Base-by-base conservation (phyloP, 2,329 filamentous ascomycete genomes). In the Pyrenophora tritici-repentis region DNA sequence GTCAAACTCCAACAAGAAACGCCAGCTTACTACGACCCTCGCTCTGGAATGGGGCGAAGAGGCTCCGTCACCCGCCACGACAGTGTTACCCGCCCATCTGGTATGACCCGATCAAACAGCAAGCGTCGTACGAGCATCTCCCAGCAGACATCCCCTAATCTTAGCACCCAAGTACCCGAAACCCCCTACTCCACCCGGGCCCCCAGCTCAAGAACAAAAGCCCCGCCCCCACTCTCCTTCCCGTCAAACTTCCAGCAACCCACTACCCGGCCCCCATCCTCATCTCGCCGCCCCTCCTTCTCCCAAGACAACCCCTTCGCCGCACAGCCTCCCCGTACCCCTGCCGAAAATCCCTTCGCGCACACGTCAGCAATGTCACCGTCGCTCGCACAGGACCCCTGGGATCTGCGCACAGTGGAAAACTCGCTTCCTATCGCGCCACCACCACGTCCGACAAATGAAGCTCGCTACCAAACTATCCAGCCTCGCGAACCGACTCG, bases 331-430 rank as follows among this genome's bases (percentile, higher is more conserved):
- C 16, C 22, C 40, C 20, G 22, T 39, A 29, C 26, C 26, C 26
- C 26, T 29, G 26, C 26, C 8, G 26, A 29, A 12, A 12, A 38
- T n/a, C 44, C 44, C 10, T 40, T 40, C 17, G 38, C 18, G 6
- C 36, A 26, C 29, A 8, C 43, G 6, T 24, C 35, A 3, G 40
- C 44, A n/a, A 42, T 50, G 13, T 58, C 62, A 7, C 50, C 55
- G 22, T 58, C 62, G 7, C 50, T 53, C 26, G 17, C 52, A 7
- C 52, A 34, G 6, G 65, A 65, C 16, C 57, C 64, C 0, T 71
- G 68, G 68, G 67, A 70, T 14, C 32, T 51, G 4, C 66, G 64
- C 24, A 54, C 45, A 24, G 32, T 65, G 47, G 53, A 49, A 3
- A 50, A 56, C 4, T 55, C 59, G 5, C 53, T 69, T 10, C 67